Conservation (phyloP, 1,284 basidiomycete species). For the Fistulinella cinereoalba region DNA sequence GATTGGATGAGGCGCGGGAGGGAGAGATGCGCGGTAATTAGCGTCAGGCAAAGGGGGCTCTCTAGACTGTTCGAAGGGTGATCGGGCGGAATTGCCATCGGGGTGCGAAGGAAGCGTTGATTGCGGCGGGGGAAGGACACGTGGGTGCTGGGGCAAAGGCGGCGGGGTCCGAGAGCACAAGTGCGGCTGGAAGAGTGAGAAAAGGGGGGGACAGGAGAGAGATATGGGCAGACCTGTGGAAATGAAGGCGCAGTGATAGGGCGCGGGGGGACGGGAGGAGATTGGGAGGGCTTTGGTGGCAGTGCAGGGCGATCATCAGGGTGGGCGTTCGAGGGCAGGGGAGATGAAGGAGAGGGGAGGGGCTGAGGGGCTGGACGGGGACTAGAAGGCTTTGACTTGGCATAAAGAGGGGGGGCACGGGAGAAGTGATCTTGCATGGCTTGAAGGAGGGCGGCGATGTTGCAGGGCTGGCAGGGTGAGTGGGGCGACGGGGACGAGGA, state of each 20-base stretch:
- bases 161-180: conserved; percentile 40
- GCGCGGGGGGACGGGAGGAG: conserved; percentile 13
- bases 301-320: conserved; percentile 39
- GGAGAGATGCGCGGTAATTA: conserved; percentile 32
- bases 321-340: conserved; percentile 11
- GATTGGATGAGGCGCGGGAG: conserved; percentile 23
- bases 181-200: conserved; percentile 28
- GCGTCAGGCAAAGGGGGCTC: conserved; percentile 19
- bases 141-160: conserved; percentile 35
- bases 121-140: conserved; percentile 28
- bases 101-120: conserved; percentile 17
- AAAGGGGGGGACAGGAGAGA: conserved; percentile 1
- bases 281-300: conserved; percentile 45
- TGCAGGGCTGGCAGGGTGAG: conserved; percentile 56
- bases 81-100: conserved; percentile 25
- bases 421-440: conserved; percentile 83
- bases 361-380: conserved; percentile 20
- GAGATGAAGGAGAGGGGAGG: conserved; percentile 24
- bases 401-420: conserved; percentile 84
- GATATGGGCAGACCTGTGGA: conserved; percentile 19
- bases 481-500: conserved; percentile 15
- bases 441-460: conserved; percentile 62
- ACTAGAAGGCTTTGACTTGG: conserved; percentile 59
- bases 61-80: conserved; percentile 22
- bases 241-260: conserved; percentile 12